Evolutionary conservation across 1,284 basidiomycete species (phyloP), one percentile per base, ranked within the genome.

Genomic region (Dichomitus squalens): DNA sequence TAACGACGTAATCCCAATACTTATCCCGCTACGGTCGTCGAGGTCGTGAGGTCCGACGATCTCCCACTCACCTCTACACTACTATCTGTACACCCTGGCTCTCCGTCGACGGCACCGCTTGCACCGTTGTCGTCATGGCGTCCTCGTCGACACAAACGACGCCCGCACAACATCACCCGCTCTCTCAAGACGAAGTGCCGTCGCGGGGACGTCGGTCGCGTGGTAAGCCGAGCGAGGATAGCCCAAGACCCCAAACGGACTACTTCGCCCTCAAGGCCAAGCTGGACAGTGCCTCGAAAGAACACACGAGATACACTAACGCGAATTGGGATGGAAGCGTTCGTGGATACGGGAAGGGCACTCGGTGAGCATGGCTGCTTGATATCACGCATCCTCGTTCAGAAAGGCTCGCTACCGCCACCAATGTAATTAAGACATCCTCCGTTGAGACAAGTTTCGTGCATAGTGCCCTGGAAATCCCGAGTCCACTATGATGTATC

Each of bases 81-180:
- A 20, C 43, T n/a, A 23, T 33, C 36, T 43, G 27, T 14, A 34
- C 27, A 47, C 33, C 33, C 50, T 57, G 50, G 50, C 50, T 43
- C 34, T 34, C 34, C 48, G 18, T 41, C 47, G 40, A 53, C 29
- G 14, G 44, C 55, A 52, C 55, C 56, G 47, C 9, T 9, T 14
- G 23, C 49, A 38, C 44, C 52, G 31, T 31, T 46, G 57, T 40
- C 61, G 25, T 41, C 27, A 76, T 76, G 76, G 66, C 72, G 50
- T 70, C 74, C 33, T 64, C 67, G 49, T 66, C 73, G 29, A 40
- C 60, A 1, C 61, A 63, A 34, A 66, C 75, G 54, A 87, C 82
- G 9, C 83, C 85, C 29, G 83, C 86, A 8, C 80, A 89, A 59
- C 82, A 81, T 0, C 87, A 90, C 65, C 87, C 87, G 47, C 79